These are phyloP conservation scores for Plectranthus barbatus DNA, from an alignment of 257 asterid species.

Conservation along the genomic window DNA sequence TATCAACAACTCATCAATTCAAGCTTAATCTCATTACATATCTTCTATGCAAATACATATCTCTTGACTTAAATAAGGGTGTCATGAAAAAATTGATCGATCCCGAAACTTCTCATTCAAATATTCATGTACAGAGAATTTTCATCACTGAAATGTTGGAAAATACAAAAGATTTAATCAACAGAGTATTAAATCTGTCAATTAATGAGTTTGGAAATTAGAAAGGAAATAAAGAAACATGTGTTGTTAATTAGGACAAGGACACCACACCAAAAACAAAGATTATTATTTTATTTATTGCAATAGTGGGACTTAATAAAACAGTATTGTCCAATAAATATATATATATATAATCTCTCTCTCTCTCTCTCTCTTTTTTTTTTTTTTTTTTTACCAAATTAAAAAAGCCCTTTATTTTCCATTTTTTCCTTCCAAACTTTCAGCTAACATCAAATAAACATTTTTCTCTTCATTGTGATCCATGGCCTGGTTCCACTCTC, in stretches of 20 bases:
- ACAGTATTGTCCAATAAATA: slow-evolving; percentile 1
- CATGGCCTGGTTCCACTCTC: slow-evolving; percentile 54
- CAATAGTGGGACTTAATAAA: slow-evolving; percentile 21
- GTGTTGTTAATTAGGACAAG: slow-evolving; percentile 18
- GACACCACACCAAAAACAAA: slow-evolving; percentile 29
- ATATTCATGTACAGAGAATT: no score
- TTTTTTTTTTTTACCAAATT: slow-evolving; percentile 2
- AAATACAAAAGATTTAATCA: no score
- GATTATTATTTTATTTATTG: background rate
- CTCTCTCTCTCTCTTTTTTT: no score
- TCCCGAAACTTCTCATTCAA: no score
- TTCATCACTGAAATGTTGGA: no score
- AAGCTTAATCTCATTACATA: background rate
- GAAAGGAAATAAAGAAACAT: background rate
- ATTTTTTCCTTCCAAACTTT: slow-evolving; percentile 23
- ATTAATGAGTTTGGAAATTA: slow-evolving; percentile 11
- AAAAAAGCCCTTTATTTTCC: background rate
- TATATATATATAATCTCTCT: no score
- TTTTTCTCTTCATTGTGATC: background rate
- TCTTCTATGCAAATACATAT: background rate
- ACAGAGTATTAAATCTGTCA: slow-evolving; percentile 5
- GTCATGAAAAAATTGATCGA: no score
- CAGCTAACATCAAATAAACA: slow-evolving; percentile 9
- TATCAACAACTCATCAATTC: background rate
- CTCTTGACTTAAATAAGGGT: background rate